Evolutionary conservation across 2,329 filamentous ascomycete species (phyloP).

Genomic region (Colletotrichum tropicale): DNA sequence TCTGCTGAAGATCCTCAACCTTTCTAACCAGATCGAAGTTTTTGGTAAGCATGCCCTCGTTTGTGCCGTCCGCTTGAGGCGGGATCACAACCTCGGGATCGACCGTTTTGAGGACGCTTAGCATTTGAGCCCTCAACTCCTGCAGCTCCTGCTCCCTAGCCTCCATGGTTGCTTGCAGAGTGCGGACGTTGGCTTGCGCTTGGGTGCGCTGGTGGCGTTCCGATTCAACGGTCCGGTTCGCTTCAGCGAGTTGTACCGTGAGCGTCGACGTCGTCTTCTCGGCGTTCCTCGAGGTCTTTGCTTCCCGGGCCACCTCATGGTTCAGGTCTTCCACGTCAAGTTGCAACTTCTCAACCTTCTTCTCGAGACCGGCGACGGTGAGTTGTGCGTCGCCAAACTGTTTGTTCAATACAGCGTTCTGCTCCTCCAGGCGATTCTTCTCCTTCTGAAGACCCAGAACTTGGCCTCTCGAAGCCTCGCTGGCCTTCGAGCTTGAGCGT

Average conservation of each 20-base stretch:
- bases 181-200: slow-evolving; percentile 83
- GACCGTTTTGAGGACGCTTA: slow-evolving; percentile 84
- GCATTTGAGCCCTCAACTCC: slow-evolving; percentile 79
- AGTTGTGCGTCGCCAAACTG: slow-evolving; percentile 88
- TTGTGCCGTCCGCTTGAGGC: slow-evolving; percentile 60
- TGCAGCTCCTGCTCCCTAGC: slow-evolving; percentile 80
- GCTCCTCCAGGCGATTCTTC: slow-evolving; percentile 82
- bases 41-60: slow-evolving; percentile 67
- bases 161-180: slow-evolving; percentile 80
- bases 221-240: slow-evolving; percentile 87
- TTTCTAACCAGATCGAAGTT: slow-evolving; percentile 87
- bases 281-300: slow-evolving; percentile 86
- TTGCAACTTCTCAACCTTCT: slow-evolving; percentile 91
- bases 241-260: slow-evolving; percentile 84
- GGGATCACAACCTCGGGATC: slow-evolving; percentile 74
- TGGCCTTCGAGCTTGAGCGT: slow-evolving; percentile 83
- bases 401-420: slow-evolving; percentile 78
- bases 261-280: slow-evolving; percentile 85
- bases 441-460: slow-evolving; percentile 79
- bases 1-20: slow-evolving; percentile 87
- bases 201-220: slow-evolving; percentile 86
- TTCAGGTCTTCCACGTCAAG: slow-evolving; percentile 90
- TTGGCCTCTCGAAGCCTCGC: slow-evolving; percentile 80
- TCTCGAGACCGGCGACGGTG: slow-evolving; percentile 82
- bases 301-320: slow-evolving; percentile 88